Evolutionary conservation across 2,329 filamentous ascomycete genomes (phyloP).

Genomic region (Tympanopsis confertula): DNA sequence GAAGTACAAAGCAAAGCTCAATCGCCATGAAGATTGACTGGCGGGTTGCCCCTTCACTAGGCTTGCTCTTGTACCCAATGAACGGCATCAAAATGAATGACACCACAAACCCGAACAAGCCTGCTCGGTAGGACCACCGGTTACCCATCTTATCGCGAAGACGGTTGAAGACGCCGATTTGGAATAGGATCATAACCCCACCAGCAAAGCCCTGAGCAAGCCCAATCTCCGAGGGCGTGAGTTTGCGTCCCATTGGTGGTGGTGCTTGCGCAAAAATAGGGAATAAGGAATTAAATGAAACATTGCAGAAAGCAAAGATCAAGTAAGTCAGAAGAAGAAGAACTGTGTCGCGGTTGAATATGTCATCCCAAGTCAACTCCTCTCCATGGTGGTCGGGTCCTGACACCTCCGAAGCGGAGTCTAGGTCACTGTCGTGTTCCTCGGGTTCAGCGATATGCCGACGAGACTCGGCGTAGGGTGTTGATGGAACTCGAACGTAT

Average conservation of each 20-base stretch:
- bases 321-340: not conserved
- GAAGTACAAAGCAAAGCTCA: not conserved
- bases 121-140: not conserved
- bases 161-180: not conserved
- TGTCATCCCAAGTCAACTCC: not conserved
- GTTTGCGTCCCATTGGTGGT: not conserved
- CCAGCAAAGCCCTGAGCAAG: not conserved
- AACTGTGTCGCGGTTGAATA: not conserved
- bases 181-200: not conserved
- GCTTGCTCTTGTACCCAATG: not conserved
- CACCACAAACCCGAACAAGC: not conserved
- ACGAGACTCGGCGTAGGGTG: too few species aligned
- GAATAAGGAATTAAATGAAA: not conserved
- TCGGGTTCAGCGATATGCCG: conserved; percentile 8
- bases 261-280: not conserved
- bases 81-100: not conserved
- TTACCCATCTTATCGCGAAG: conserved; percentile 1
- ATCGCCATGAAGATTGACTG: not conserved
- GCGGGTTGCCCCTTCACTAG: not conserved
- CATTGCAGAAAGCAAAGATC: not conserved
- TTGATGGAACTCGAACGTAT: not conserved
- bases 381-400: not conserved
- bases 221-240: not conserved
- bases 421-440: conserved; percentile 6
- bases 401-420: not conserved